phyloP scores from a whole-genome alignment of 2,329 filamentous ascomycete species.

The Rutstroemia sp. region DNA sequence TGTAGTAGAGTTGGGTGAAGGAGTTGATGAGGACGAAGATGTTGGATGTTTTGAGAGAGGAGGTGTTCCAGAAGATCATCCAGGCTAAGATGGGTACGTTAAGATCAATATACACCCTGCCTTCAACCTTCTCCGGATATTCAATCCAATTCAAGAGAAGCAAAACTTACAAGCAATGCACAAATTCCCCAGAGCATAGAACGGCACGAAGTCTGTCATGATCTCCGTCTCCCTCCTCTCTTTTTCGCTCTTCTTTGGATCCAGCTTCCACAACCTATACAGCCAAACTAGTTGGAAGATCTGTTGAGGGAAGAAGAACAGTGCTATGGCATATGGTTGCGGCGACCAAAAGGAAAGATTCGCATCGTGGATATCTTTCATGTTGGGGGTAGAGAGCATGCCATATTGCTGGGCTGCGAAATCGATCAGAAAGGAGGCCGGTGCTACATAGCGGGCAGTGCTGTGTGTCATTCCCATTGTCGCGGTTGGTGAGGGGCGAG shows the following conservation, averaged over 20 bases:
- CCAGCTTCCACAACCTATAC: slow-evolving; percentile 45
- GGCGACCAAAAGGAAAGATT: slow-evolving; percentile 53
- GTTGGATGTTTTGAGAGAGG: slow-evolving; percentile 41
- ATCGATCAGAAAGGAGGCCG: slow-evolving; percentile 47
- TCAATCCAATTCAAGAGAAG: not conserved
- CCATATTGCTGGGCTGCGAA: slow-evolving; percentile 54
- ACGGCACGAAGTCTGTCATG: slow-evolving; percentile 48
- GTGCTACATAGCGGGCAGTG: slow-evolving; percentile 46
- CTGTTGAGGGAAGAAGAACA: slow-evolving; percentile 55
- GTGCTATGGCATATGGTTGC: slow-evolving; percentile 50
- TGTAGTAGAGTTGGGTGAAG: slow-evolving; percentile 46
- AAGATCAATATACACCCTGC: not conserved
- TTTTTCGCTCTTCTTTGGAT: slow-evolving; percentile 33
- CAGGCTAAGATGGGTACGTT: slow-evolving; percentile 32
- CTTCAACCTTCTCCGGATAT: not conserved
- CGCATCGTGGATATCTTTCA: slow-evolving; percentile 51
- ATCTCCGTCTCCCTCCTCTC: slow-evolving; percentile 36
- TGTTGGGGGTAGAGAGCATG: slow-evolving; percentile 47
- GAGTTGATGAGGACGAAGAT: slow-evolving; percentile 51
- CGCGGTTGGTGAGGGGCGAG: not conserved
- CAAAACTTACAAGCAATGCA: slow-evolving; percentile 46
- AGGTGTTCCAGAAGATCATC: slow-evolving; percentile 56
- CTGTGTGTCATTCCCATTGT: slow-evolving; percentile 46
- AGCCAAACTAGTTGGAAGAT: slow-evolving; percentile 51
- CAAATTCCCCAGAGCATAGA: slow-evolving; percentile 48